phyloP scores from a whole-genome alignment of 257 asterid genomes.

The Solanum peruvianum region DNA sequence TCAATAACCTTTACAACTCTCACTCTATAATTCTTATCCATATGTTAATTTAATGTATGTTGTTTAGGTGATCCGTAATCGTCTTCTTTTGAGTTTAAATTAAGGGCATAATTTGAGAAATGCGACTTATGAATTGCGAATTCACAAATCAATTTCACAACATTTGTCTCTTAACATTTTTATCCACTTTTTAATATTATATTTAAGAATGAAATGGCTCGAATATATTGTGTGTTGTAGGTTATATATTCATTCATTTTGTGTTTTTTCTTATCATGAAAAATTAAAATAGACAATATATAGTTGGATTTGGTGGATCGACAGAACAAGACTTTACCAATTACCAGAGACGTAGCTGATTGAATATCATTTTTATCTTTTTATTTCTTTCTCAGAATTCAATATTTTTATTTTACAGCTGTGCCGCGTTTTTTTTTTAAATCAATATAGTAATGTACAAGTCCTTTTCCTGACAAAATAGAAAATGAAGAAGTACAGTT shows the following conservation, averaged over 20 bases:
- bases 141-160: background rate
- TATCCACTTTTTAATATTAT: no score
- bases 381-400: background rate
- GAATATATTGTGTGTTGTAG: background rate
- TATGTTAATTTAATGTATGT: background rate
- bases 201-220: background rate
- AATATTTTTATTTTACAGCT: background rate
- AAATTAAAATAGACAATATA: background rate
- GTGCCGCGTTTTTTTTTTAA: background rate
- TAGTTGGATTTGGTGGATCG: background rate
- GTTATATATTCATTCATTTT: no score
- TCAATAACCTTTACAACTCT: rapidly evolving
- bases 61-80: background rate
- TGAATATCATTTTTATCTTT: background rate
- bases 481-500: background rate
- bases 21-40: background rate
- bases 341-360: background rate
- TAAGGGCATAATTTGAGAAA: background rate
- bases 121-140: background rate
- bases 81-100: background rate
- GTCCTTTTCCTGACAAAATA: background rate
- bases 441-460: background rate
- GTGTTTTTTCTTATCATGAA: background rate
- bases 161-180: background rate
- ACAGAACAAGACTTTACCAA: background rate